Evolutionary conservation across 805 yeast genomes (phyloP).

Genomic region (Kluyveromyces nonfermentans): DNA sequence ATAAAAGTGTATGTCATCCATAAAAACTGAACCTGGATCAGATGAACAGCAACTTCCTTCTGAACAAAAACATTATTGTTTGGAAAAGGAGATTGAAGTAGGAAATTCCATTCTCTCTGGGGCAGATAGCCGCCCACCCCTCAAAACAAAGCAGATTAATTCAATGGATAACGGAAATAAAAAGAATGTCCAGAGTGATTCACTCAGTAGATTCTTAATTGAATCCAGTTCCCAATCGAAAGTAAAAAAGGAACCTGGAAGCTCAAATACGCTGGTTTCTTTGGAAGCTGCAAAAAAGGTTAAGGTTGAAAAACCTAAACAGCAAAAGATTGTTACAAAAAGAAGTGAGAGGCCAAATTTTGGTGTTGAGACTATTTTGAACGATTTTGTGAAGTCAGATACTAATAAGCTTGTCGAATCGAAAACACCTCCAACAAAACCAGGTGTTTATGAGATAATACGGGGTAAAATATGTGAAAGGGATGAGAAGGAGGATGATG

Average conservation of each 20-base stretch:
- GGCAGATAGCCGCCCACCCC: conserved; percentile 17
- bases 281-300: not conserved
- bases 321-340: not conserved
- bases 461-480: conserved; percentile 2
- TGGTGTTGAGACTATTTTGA: no score
- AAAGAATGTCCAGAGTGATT: not conserved
- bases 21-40: conserved; percentile 9
- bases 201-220: not conserved
- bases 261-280: not conserved
- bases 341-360: not conserved
- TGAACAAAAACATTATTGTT: not conserved
- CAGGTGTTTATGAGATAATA: conserved; percentile 5
- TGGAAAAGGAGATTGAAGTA: not conserved
- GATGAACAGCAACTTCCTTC: not conserved
- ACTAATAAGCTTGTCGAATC: not conserved
- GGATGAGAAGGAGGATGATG: conserved; percentile 1
- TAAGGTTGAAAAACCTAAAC: conserved; percentile 1
- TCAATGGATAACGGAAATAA: not conserved
- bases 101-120: not conserved
- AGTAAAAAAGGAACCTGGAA: conserved; percentile 1
- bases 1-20: conserved; percentile 6
- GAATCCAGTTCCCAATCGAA: not conserved
- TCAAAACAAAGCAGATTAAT: conserved; percentile 11
- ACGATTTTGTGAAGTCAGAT: not conserved
- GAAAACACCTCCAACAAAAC: conserved; percentile 2